Conservation (phyloP, 179 eudicot species). For the Vitellaria paradoxa region DNA sequence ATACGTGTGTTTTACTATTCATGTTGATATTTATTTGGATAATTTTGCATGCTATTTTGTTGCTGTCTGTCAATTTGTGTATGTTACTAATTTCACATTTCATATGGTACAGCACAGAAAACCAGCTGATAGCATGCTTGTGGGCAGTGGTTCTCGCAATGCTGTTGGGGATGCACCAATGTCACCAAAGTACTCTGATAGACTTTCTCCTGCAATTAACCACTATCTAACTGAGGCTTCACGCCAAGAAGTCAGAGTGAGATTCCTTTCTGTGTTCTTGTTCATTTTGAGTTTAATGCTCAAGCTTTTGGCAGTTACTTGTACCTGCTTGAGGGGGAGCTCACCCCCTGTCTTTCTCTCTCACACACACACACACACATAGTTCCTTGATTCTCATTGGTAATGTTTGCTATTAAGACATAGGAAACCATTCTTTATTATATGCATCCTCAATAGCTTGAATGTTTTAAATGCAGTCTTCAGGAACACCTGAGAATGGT, state of each 20-base stretch:
- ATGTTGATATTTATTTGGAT: background rate
- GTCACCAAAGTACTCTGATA: slow-evolving; percentile 92
- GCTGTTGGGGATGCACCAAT: slow-evolving; percentile 70
- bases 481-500: slow-evolving; percentile 90
- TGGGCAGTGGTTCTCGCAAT: slow-evolving; percentile 84
- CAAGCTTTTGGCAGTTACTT: background rate
- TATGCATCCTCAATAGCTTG: background rate
- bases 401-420: background rate
- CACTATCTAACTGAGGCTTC: slow-evolving; percentile 93
- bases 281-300: slow-evolving; percentile 10
- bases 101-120: slow-evolving; percentile 67
- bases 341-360: background rate
- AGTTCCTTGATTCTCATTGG: background rate
- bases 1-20: background rate
- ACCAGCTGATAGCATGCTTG: slow-evolving; percentile 82
- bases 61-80: background rate
- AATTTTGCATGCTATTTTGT: background rate
- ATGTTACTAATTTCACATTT: slow-evolving; percentile 3
- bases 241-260: slow-evolving; percentile 82
- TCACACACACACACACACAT: no score
- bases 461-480: slow-evolving; percentile 54
- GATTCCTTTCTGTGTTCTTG: slow-evolving; percentile 10
- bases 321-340: background rate
- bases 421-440: slow-evolving; percentile 3
- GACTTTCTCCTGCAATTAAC: slow-evolving; percentile 97